Percentiles rank a stretch among this genome's conserved stretches.
These are phyloP conservation scores for Tricholoma saponaceum DNA, from an alignment of 768 basidiomycete genomes.

Conservation along the genomic window DNA sequence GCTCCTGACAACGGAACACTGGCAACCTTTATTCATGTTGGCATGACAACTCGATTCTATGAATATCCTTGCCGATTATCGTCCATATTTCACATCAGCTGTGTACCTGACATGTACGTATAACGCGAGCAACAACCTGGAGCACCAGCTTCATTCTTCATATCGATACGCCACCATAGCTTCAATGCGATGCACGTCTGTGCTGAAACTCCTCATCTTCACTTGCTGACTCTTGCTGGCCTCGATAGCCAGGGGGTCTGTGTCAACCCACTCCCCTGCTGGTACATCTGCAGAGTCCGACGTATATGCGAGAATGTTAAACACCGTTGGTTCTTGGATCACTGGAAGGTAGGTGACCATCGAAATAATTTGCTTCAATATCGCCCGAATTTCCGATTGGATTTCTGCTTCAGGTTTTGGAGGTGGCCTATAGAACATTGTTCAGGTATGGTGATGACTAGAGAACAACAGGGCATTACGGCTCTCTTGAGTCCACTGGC, in stretches of 20 bases:
- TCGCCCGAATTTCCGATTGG: slow-evolving; percentile 95
- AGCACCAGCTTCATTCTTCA: slow-evolving; percentile 51
- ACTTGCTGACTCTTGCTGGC: slow-evolving; percentile 91
- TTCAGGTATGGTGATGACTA: slow-evolving; percentile 5
- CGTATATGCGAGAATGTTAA: slow-evolving; percentile 97
- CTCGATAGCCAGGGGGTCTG: slow-evolving; percentile 89
- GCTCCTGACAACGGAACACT: background rate
- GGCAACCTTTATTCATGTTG: background rate
- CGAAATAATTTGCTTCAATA: slow-evolving; percentile 96
- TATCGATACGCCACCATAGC: slow-evolving; percentile 98
- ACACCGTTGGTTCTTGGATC: slow-evolving; percentile 91
- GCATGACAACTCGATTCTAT: slow-evolving; percentile 24
- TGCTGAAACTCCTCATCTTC: slow-evolving; percentile 94
- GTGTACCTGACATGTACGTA: background rate
- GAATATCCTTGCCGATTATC: no score
- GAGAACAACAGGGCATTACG: slow-evolving; percentile 36
- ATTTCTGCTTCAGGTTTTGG: slow-evolving; percentile 84
- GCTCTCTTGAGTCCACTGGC: slow-evolving; percentile 42
- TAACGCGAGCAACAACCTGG: background rate
- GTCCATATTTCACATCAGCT: no score
- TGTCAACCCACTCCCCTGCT: slow-evolving; percentile 93
- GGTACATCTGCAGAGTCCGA: slow-evolving; percentile 90
- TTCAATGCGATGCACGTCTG: slow-evolving; percentile 96
- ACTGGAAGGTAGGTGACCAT: slow-evolving; percentile 96
- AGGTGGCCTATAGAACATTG: slow-evolving; percentile 33